Percentiles rank a stretch among this genome's conserved stretches.
phyloP scores from a whole-genome alignment of 2,329 filamentous ascomycete species.

The Claviceps capensis region DNA sequence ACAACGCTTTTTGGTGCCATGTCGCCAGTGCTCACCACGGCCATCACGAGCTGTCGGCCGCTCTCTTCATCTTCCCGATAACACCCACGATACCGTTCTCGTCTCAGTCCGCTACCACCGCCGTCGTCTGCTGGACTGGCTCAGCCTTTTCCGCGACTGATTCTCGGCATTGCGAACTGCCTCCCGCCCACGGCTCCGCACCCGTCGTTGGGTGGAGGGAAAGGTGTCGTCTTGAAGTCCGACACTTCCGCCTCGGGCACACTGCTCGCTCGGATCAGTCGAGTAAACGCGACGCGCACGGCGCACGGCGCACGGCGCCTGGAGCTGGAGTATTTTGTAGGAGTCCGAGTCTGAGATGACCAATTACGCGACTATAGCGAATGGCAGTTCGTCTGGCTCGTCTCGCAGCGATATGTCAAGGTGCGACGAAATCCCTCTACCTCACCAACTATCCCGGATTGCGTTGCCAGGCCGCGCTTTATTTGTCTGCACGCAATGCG shows the following conservation, averaged over 20 bases:
- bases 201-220: neutral
- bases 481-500: neutral
- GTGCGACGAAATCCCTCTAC: constrained; percentile 17
- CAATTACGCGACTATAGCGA: constrained; percentile 38
- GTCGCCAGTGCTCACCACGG: neutral
- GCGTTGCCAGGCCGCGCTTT: neutral
- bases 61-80: neutral
- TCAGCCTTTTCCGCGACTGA: neutral
- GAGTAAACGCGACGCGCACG: neutral
- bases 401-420: constrained; percentile 34
- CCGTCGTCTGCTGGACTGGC: neutral
- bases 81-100: neutral
- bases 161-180: neutral
- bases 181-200: neutral
- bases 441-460: neutral
- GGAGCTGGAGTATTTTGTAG: neutral
- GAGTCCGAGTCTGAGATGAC: constrained; percentile 29
- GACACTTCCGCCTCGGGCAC: too few species aligned
- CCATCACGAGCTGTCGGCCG: neutral
- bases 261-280: neutral
- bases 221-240: neutral
- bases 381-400: constrained; percentile 27
- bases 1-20: neutral
- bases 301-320: constrained; percentile 3
- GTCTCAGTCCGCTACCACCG: neutral